A percentile compares a stretch with the other conserved stretches of the same genome.
Conservation (phyloP, 1,284 basidiomycete genomes). For the Ganoderma boninense region DNA sequence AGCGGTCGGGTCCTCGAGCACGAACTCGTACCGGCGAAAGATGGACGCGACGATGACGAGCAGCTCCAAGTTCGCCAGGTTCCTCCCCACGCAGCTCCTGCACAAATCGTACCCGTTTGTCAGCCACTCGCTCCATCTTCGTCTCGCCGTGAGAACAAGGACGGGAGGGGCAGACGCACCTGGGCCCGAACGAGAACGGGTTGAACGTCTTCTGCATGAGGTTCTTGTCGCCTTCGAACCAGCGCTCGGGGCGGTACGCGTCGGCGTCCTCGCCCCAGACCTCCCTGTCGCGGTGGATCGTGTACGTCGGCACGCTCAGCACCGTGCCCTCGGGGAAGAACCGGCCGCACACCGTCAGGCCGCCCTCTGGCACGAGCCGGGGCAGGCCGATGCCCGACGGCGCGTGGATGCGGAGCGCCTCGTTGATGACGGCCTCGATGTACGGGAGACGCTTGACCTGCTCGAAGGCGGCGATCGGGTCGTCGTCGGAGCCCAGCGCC, state of each 20-base stretch:
- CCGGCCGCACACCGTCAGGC: conserved; percentile 64
- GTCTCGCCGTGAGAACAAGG: neutral
- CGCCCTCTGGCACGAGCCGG: conserved; percentile 77
- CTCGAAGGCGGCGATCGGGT: conserved; percentile 61
- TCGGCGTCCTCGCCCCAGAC: conserved; percentile 86
- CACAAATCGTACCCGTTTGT: conserved; percentile 1
- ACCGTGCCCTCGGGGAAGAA: conserved; percentile 78
- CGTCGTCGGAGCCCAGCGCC: conserved; percentile 65
- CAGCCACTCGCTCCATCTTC: neutral
- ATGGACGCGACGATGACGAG: conserved; percentile 79
- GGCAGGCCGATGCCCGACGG: conserved; percentile 85
- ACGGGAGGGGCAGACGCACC: conserved; percentile 49
- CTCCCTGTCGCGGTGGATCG: conserved; percentile 75
- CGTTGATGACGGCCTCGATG: conserved; percentile 85
- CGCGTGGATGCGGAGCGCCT: conserved; percentile 84
- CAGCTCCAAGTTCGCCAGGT: conserved; percentile 80
- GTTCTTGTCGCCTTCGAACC: conserved; percentile 74
- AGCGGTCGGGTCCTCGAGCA: conserved; percentile 63
- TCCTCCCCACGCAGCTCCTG: conserved; percentile 78
- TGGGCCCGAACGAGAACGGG: conserved; percentile 75
- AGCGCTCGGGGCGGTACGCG: conserved; percentile 81
- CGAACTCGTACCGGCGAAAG: conserved; percentile 76
- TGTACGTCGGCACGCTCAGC: conserved; percentile 79
- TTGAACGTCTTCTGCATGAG: conserved; percentile 77
- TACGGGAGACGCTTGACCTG: conserved; percentile 77